A percentile compares a stretch with the other conserved stretches of the same genome.
phyloP scores from a whole-genome alignment of 2,329 filamentous ascomycete species.

The Apiospora marii region DNA sequence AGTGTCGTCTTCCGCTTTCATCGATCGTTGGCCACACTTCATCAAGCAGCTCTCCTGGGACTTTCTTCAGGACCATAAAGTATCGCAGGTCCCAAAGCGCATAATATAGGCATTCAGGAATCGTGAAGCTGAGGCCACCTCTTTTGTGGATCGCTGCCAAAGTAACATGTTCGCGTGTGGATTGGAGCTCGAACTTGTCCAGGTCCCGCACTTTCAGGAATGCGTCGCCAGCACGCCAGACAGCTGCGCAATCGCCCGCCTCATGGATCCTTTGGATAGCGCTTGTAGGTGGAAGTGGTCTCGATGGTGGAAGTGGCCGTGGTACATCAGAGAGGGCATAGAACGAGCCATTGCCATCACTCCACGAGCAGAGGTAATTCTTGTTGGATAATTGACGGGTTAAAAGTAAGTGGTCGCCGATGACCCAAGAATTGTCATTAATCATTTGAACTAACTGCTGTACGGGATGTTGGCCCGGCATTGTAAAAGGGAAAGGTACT shows the following conservation, averaged over 20 bases:
- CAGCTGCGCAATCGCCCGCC: conserved; percentile 15
- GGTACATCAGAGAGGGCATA: conserved; percentile 19
- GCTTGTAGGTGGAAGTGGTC: conserved; percentile 17
- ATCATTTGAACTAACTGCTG: conserved; percentile 21
- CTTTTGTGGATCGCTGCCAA: conserved; percentile 21
- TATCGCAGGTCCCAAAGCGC: conserved; percentile 22
- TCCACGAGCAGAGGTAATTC: conserved; percentile 5
- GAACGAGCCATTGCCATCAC: conserved; percentile 21
- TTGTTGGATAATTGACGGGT: conserved; percentile 9
- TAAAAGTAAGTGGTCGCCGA: conserved; percentile 20
- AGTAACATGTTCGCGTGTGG: conserved; percentile 18
- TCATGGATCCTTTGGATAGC: conserved; percentile 8
- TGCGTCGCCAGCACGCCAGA: conserved; percentile 23
- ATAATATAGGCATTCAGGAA: conserved; percentile 20
- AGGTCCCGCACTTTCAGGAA: conserved; percentile 23
- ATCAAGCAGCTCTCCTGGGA: conserved; percentile 23
- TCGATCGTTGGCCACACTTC: conserved; percentile 11
- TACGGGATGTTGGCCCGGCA: conserved; percentile 6
- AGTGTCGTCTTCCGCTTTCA: conserved; percentile 15
- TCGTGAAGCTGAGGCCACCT: conserved; percentile 14
- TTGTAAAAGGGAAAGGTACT: neutral
- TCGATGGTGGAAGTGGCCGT: conserved; percentile 15
- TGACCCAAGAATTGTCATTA: conserved; percentile 24
- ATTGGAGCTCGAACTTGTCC: conserved; percentile 23
- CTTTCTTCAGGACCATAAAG: conserved; percentile 20